Base-by-base conservation (phyloP, 1,139 yeast species). In the Williopsis jadinii region DNA sequence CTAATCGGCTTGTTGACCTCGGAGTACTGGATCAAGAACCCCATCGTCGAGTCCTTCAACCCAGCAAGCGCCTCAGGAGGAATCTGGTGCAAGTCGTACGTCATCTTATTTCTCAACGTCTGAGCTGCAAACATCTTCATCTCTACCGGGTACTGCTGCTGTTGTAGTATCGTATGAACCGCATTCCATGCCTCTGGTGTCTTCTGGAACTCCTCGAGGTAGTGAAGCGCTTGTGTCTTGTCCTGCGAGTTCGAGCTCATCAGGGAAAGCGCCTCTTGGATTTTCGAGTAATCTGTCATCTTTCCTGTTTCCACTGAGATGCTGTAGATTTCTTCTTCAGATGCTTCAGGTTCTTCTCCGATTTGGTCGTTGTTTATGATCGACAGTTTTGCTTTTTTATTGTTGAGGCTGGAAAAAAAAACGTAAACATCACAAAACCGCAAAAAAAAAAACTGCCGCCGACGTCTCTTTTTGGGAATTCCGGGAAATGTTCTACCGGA, bases 91-190 rank as follows among this genome's bases (percentile, higher is more conserved):
- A 90, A 68, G 63, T 92, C 97, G 60, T 85, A 90, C 11, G 86
- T 83, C 39, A 87, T 68, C 56, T 88, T 88, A 33, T 90, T 81
- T 49, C 96, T 70, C 48, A 94, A 66, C 0, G 97, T 90, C 60
- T 94, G 98, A 1, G 97, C 84, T 9, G 94, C 84, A 66, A 94
- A 92, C 53, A 92, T 67, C 55, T 79, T 80, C 36, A 84, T 64
- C 51, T 82, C 84, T 26, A 73, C 46, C 11, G 70, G 34, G 50
- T 31, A 50, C 47, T 8, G 49, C 48, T 14, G 50, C 11, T 14
- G 50, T 8, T 44, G 39, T 13, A 68, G 53, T 3, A 63, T 57
- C 15, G 54, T 48, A 42, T 62, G 62, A 28, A 66, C 68, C 2
- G 73, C 48, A 24, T 68, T 68, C 94, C 95, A 84, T 0, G 94